These are phyloP conservation scores for Diaporthe australafricana DNA, from an alignment of 2,329 filamentous ascomycete species.

Conservation along the genomic window DNA sequence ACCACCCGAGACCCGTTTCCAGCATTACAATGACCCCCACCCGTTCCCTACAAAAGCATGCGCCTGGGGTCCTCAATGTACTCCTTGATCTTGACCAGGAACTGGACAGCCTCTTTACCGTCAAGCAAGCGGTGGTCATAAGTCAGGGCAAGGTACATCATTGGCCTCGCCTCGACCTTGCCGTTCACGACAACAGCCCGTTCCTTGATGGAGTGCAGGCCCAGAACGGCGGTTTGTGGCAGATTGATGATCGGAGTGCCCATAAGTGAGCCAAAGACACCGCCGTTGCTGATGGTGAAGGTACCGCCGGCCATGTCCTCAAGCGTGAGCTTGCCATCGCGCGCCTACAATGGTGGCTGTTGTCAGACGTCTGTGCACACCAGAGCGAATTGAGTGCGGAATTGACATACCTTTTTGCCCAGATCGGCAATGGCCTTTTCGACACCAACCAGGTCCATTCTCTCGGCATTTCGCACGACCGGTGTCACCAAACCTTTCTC, in stretches of 20 bases:
- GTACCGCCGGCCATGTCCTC: constrained; percentile 99
- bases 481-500: constrained; percentile 98
- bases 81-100: constrained; percentile 97
- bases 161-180: constrained; percentile 95
- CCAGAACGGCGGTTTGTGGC: constrained; percentile 90
- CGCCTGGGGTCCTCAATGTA: constrained; percentile 95
- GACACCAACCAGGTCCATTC: constrained; percentile 87
- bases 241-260: constrained; percentile 99
- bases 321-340: constrained; percentile 95
- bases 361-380: not conserved
- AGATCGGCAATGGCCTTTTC: constrained; percentile 94
- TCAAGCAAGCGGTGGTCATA: constrained; percentile 98
- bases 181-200: constrained; percentile 90
- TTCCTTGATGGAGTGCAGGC: constrained; percentile 97
- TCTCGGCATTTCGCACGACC: constrained; percentile 93
- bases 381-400: not conserved
- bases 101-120: constrained; percentile 94
- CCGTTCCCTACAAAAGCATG: constrained; percentile 77
- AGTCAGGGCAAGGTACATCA: constrained; percentile 99
- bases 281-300: constrained; percentile 97
- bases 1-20: not conserved
- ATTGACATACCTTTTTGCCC: constrained; percentile 83
- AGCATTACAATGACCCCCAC: not conserved
- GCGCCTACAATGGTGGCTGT: constrained; percentile 68
- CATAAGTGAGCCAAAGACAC: constrained; percentile 97